Percentiles rank a stretch among this genome's conserved stretches.
phyloP scores from a whole-genome alignment of 306 rosid genomes.

The Trichosanthes cucumerina region DNA sequence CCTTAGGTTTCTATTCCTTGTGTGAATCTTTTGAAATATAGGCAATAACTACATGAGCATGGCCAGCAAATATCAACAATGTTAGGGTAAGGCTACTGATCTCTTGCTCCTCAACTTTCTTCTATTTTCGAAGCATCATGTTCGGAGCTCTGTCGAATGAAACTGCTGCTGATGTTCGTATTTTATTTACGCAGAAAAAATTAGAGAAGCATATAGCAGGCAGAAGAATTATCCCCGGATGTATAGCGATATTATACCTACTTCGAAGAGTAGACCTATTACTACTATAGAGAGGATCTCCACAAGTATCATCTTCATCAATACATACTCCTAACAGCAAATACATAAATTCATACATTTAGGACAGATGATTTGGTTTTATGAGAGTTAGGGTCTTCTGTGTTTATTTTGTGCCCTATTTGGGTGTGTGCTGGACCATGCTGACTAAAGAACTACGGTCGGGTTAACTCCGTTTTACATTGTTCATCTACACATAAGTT shows the following conservation, averaged over 20 bases:
- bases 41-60: slow-evolving; percentile 38
- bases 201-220: slow-evolving; percentile 65
- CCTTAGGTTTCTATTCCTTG: slow-evolving; percentile 21
- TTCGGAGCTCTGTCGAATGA: background rate
- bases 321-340: slow-evolving; percentile 93
- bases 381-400: slow-evolving; percentile 29
- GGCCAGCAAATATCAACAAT: slow-evolving; percentile 39
- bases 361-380: slow-evolving; percentile 45
- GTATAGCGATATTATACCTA: slow-evolving; percentile 80
- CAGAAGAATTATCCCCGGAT: slow-evolving; percentile 47
- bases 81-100: slow-evolving; percentile 44
- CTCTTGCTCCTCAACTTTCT: background rate
- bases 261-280: slow-evolving; percentile 58
- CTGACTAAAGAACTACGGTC: slow-evolving; percentile 33
- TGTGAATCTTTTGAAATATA: slow-evolving; percentile 42
- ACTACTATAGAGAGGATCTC: slow-evolving; percentile 48
- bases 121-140: background rate
- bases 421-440: slow-evolving; percentile 40
- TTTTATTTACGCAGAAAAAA: slow-evolving; percentile 35
- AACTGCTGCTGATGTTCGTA: background rate
- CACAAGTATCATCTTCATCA: slow-evolving; percentile 33
- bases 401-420: slow-evolving; percentile 18
- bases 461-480: slow-evolving; percentile 12
- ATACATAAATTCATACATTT: slow-evolving; percentile 51
- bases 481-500: slow-evolving; percentile 6